Base-by-base conservation (phyloP, 352 stramenopile species). In the Pythium pyrilobum region DNA sequence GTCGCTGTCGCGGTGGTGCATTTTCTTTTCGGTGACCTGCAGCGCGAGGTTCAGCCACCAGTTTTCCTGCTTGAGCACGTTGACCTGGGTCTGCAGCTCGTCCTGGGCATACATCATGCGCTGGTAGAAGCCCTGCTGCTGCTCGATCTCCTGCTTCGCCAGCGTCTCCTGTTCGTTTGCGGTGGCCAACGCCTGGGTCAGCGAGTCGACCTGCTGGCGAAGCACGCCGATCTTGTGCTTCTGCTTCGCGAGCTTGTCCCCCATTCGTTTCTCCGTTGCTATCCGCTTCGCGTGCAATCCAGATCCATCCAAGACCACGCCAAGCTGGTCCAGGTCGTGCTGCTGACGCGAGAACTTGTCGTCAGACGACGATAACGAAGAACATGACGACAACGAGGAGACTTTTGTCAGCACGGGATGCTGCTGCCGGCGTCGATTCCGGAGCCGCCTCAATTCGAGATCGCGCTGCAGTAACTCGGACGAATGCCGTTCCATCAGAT, bases 81-180 rank as follows among this genome's bases (percentile, higher is more conserved):
- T 84, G 32, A 91, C 55, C 28, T 85, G 62, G 16, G 63, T 48
- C 16, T 81, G 63, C 38, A 88, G 33, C 13, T 78, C 46, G 15
- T 89, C 70, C n/a, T 77, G 70, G 23, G 69, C 62, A 12, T 58
- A 49, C 10, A 74, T 46, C 21, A 73, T 64, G 8, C 71, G 56
- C 9, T 81, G 44, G 44, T 79, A 62, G 29, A 65, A 60, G 5
- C 50, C 41, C 25, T 71, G 47, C 5, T 65, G 50, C 34, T 75
- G 50, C 53, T 77, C 59, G 2, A 68, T 63, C 7, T 73, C 69
- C 20, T 68, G 56, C 46, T 89, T 92, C 1, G 76, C 77, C n/a
- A 71, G 32, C 29, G 76, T 89, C 59, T 92, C 80, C 38, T 91
- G 77, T 39, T 89, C 77, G 31, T 92, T 92, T 2, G 80, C 77